phyloP scores from a whole-genome alignment of 257 asterid genomes.

The Knoxia roxburghii region DNA sequence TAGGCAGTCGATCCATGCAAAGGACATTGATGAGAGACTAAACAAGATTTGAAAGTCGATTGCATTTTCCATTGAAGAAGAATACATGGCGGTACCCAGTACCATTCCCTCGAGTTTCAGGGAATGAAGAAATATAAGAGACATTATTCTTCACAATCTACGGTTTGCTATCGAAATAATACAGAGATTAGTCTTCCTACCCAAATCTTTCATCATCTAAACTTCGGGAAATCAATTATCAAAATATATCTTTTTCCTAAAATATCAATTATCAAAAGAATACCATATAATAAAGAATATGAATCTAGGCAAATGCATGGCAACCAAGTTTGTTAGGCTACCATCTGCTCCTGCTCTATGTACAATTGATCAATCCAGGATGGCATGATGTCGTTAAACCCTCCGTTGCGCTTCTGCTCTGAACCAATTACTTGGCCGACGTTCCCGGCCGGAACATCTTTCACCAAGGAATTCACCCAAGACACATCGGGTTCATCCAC shows the following conservation, averaged over 20 bases:
- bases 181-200: conserved; percentile 11
- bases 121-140: background rate
- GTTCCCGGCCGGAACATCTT: conserved; percentile 44
- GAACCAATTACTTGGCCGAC: conserved; percentile 25
- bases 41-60: background rate
- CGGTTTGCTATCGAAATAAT: conserved; percentile 3
- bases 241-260: background rate
- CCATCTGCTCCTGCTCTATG: conserved; percentile 81
- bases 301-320: conserved; percentile 14
- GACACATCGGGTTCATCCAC: conserved; percentile 67
- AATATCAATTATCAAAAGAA: conserved; percentile 16
- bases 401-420: conserved; percentile 28
- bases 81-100: conserved; percentile 2
- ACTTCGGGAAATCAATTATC: background rate
- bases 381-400: conserved; percentile 35
- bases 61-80: conserved; percentile 4
- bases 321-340: conserved; percentile 37
- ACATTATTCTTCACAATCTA: conserved; percentile 1
- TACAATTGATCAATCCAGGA: conserved; percentile 83
- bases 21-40: background rate
- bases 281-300: conserved; percentile 23
- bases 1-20: background rate
- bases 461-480: conserved; percentile 77
- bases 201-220: conserved; percentile 7
- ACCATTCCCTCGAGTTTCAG: background rate